Evolutionary conservation across 805 yeast genomes (phyloP).

Genomic region (Cyberlindnera xylosilytica): DNA sequence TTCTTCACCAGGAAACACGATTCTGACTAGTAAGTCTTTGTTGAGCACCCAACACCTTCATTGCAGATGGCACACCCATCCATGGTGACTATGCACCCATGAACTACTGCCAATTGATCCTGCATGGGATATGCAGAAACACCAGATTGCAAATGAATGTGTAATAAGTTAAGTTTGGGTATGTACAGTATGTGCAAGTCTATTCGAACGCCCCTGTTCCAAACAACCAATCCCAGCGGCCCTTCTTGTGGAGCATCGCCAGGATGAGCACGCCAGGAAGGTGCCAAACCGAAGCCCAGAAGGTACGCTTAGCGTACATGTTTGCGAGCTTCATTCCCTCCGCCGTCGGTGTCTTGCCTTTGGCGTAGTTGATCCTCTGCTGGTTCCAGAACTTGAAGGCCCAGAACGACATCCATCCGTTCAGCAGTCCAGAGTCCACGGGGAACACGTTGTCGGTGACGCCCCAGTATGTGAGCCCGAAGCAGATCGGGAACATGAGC

Average conservation of each 20-base stretch:
- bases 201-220: constrained; percentile 25
- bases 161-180: not conserved
- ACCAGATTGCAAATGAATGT: not conserved
- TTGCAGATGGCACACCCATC: too few species aligned
- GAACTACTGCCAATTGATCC: too few species aligned
- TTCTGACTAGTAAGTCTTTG: too few species aligned
- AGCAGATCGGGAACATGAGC: constrained; percentile 92
- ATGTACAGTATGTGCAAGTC: not conserved
- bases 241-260: constrained; percentile 93
- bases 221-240: constrained; percentile 83
- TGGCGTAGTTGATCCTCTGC: constrained; percentile 57
- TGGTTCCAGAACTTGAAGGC: constrained; percentile 85
- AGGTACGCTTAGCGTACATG: constrained; percentile 74
- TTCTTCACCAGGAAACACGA: too few species aligned
- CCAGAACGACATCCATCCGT: constrained; percentile 81
- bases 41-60: too few species aligned
- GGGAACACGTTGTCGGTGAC: constrained; percentile 81
- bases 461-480: constrained; percentile 72
- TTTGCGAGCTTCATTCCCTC: constrained; percentile 61
- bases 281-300: constrained; percentile 95
- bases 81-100: too few species aligned
- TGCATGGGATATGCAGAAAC: too few species aligned
- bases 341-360: constrained; percentile 40
- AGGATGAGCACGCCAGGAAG: constrained; percentile 83
- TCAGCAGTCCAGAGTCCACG: constrained; percentile 76